Conservation (phyloP, 164 flowering plant species). For the Annona squamosa region DNA sequence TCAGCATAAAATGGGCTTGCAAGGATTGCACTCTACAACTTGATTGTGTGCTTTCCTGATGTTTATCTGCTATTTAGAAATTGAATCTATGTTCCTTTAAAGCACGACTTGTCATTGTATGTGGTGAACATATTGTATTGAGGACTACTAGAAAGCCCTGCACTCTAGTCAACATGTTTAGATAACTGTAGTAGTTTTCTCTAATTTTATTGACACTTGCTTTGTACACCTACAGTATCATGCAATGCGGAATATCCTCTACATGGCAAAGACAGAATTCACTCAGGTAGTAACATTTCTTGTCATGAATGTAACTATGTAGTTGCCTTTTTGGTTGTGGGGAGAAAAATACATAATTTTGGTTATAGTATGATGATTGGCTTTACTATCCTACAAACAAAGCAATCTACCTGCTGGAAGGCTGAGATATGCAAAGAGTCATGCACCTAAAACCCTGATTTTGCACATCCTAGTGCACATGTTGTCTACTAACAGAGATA, state of each 20-base stretch:
- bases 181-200: neutral
- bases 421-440: too few relatives aligned
- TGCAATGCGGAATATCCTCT: slow-evolving; percentile 58
- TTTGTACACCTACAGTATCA: slow-evolving; percentile 56
- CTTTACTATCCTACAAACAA: neutral
- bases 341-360: neutral
- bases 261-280: slow-evolving; percentile 85
- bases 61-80: too few relatives aligned
- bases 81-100: neutral
- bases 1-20: too few relatives aligned
- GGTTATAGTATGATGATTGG: neutral
- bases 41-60: too few relatives aligned
- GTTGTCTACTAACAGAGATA: too few relatives aligned
- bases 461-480: too few relatives aligned
- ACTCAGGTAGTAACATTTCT: slow-evolving; percentile 34
- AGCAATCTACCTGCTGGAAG: neutral
- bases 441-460: too few relatives aligned
- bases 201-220: slow-evolving; percentile 3
- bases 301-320: neutral
- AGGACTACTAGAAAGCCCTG: neutral
- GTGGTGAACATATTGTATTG: too few relatives aligned
- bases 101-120: neutral
- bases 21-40: too few relatives aligned
- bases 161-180: neutral
- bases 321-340: slow-evolving; percentile 2